A percentile compares a stretch with the other conserved stretches of the same genome.
Conservation (phyloP, 1,139 yeast species). For the Blastobotrys aristatus region DNA sequence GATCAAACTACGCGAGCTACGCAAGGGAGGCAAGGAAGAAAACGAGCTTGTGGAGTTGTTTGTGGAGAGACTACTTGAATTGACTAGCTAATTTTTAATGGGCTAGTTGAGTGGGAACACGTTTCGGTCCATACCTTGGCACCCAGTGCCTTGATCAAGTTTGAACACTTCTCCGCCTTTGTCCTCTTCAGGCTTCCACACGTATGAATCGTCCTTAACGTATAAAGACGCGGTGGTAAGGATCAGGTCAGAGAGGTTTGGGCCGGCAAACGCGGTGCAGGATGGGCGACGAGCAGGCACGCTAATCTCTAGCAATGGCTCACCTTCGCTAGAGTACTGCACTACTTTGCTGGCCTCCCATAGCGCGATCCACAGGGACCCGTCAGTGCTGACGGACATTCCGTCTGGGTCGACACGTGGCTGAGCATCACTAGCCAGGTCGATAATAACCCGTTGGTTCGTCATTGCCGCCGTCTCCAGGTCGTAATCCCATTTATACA, state of each 20-base stretch:
- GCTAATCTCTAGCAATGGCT: slow-evolving; percentile 45
- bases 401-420: slow-evolving; percentile 67
- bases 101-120: slow-evolving; percentile 4
- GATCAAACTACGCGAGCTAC: slow-evolving; percentile 52
- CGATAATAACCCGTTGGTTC: slow-evolving; percentile 39
- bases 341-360: slow-evolving; percentile 59
- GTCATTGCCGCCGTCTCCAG: slow-evolving; percentile 41
- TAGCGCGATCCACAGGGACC: slow-evolving; percentile 64
- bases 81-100: slow-evolving; percentile 3
- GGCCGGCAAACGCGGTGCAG: slow-evolving; percentile 71
- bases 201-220: slow-evolving; percentile 35
- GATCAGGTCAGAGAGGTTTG: slow-evolving; percentile 50
- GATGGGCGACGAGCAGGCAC: slow-evolving; percentile 64
- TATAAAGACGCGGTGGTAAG: slow-evolving; percentile 62
- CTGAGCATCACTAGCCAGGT: slow-evolving; percentile 63
- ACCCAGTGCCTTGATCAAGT: slow-evolving; percentile 20
- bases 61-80: slow-evolving; percentile 24
- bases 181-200: slow-evolving; percentile 39
- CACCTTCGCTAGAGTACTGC: slow-evolving; percentile 44
- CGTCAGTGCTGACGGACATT: slow-evolving; percentile 54
- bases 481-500: slow-evolving; percentile 62
- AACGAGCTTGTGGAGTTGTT: slow-evolving; percentile 66
- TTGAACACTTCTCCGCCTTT: slow-evolving; percentile 53
- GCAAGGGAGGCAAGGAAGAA: slow-evolving; percentile 59
- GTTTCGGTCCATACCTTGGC: slow-evolving; percentile 17